Evolutionary conservation across 2,329 filamentous ascomycete genomes (phyloP), one percentile per base, ranked within the genome.

Genomic region (Penicillium sp.): DNA sequence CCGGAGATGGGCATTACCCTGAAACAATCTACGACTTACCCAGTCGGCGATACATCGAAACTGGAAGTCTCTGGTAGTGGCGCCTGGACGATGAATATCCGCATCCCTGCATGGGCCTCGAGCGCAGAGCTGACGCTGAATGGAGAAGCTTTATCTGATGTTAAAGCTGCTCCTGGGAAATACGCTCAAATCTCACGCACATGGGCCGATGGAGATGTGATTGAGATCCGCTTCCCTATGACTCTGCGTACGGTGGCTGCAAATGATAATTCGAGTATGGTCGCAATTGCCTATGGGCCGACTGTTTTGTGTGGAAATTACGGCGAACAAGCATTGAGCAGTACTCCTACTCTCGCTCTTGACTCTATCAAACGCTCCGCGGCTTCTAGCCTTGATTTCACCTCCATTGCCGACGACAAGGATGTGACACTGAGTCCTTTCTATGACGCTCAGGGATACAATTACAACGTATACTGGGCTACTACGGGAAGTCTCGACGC

Each of bases 381-480:
- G 3, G 24, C 9, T 39, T 38, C 24, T 29, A 21, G 24, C 15
- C 43, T 43, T 24, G 29, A 24, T 6, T 38, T 45, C 8, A 45
- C 24, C 9, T 38, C 43, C 13, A 22, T 7, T 4, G 43, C 43
- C 3, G 17, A 45, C 13, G 24, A 13, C 1, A 29, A 29, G 12
- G 2, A 12, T 3, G 24, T 38, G 8, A 39, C 17, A 39, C 13
- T 39, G 9, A 38, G 43, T 38, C 17, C 33, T 13, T 45, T 45
- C 24, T 38, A 45, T 29, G 43, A 39, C 22, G 43, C 33, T 3
- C 43, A 39, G 33, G 43, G 43, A 22, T 39, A 38, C 13, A 45
- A 45, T 8, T 45, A 38, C 29, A 39, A 45, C 9, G 43, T 38
- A 17, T 45, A 45, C 24, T 45, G 33, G 43, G 6, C 24, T 45